Percentiles rank a stretch among this genome's conserved stretches.
Conservation (phyloP, 208 protist genomes). For the Porcisia deanei region DNA sequence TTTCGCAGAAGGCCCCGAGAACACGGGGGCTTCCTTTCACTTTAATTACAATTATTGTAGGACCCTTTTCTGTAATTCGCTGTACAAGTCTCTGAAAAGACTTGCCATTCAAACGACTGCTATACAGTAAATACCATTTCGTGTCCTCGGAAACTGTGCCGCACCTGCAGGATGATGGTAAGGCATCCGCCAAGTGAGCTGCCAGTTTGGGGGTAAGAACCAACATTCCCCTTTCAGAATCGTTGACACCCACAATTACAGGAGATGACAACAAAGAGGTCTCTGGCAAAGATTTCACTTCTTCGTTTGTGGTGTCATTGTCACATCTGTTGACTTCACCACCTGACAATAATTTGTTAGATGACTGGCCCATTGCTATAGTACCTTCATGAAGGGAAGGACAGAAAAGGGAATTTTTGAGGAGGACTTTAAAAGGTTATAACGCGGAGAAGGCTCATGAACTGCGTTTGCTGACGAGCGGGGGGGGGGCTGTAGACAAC, state of each 20-base stretch:
- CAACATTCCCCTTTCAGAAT: slow-evolving; percentile 9
- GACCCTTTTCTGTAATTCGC: slow-evolving; percentile 38
- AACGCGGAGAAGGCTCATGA: not conserved
- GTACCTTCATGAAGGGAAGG: not conserved
- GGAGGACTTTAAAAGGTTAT: not conserved
- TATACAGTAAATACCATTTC: slow-evolving; percentile 69
- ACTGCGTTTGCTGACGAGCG: not conserved
- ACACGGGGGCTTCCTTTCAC: slow-evolving; percentile 32
- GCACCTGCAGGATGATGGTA: slow-evolving; percentile 38
- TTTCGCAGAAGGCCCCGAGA: slow-evolving; percentile 65
- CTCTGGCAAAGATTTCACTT: not conserved
- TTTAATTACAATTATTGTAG: slow-evolving; percentile 57
- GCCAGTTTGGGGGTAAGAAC: slow-evolving; percentile 24
- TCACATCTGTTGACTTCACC: not conserved
- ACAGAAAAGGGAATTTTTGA: not conserved
- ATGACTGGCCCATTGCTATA: not conserved
- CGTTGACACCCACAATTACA: slow-evolving; percentile 6
- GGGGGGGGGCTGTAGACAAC: too few relatives aligned
- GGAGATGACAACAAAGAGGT: not conserved
- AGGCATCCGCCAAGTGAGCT: slow-evolving; percentile 20
- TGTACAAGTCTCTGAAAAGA: slow-evolving; percentile 69
- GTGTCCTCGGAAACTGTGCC: not conserved
- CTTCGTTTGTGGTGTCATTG: not conserved
- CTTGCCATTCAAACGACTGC: slow-evolving; percentile 54
- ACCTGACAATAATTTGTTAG: not conserved